A percentile compares a stretch with the other conserved stretches of the same genome.
Conservation (phyloP, 164 flowering plant genomes). For the Cinnamomum chago region DNA sequence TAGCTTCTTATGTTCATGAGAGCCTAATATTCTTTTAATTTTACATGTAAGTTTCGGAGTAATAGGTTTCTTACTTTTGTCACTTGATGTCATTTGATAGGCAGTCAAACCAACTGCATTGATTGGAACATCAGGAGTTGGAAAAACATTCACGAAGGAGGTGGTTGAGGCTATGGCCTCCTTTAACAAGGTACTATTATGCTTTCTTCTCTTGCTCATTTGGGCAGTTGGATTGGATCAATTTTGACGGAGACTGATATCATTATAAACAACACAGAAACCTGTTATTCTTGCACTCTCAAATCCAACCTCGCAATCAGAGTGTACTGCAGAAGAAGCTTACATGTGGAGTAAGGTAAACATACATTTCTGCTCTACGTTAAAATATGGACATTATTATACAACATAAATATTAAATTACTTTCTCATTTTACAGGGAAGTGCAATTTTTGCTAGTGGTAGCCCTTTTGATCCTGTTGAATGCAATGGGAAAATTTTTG, state of each 20-base stretch:
- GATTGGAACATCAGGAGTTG: conserved; percentile 87
- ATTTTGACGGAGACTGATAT: background rate
- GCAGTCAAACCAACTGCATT: conserved; percentile 77
- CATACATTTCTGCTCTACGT: background rate
- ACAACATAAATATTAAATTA: background rate
- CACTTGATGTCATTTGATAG: conserved; percentile 25
- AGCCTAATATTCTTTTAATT: background rate
- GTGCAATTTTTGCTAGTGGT: conserved; percentile 90
- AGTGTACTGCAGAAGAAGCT: conserved; percentile 96
- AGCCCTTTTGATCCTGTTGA: conserved; percentile 97
- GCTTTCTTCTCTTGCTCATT: background rate
- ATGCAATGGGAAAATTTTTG: conserved; percentile 52
- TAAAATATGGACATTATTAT: background rate
- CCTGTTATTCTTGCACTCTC: conserved; percentile 91
- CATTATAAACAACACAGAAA: conserved; percentile 42
- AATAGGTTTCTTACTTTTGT: background rate
- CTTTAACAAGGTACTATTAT: conserved; percentile 53
- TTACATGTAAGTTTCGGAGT: background rate
- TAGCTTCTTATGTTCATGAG: background rate
- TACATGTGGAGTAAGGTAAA: conserved; percentile 82
- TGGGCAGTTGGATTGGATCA: background rate
- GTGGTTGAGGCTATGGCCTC: conserved; percentile 84
- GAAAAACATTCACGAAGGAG: conserved; percentile 74
- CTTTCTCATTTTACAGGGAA: conserved; percentile 46
- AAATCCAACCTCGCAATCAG: conserved; percentile 91